phyloP scores from a whole-genome alignment of 345 rosid species.

The Alliaria petiolata region DNA sequence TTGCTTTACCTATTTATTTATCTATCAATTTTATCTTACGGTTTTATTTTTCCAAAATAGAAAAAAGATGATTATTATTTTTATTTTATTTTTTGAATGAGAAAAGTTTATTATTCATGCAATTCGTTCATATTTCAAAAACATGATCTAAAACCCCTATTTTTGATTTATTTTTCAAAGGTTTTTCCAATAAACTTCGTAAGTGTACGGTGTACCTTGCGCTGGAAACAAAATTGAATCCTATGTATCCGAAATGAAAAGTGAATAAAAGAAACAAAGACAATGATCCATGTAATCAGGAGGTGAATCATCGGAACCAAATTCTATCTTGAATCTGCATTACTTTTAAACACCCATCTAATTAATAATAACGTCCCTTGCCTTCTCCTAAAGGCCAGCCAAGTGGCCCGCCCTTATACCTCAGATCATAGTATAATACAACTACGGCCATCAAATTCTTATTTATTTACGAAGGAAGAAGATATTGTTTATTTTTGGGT shows the following conservation, averaged over 20 bases:
- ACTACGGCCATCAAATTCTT: neutral
- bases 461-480: neutral
- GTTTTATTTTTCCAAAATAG: neutral
- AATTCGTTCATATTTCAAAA: neutral
- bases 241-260: neutral
- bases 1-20: neutral
- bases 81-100: too few species aligned
- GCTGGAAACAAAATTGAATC: neutral
- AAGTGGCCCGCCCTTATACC: slow-evolving; percentile 18
- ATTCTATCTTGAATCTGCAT: neutral
- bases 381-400: slow-evolving; percentile 29
- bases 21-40: neutral
- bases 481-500: neutral
- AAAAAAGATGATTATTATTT: neutral
- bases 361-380: neutral
- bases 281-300: slow-evolving; percentile 12
- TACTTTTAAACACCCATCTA: neutral
- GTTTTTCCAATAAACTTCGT: too few species aligned
- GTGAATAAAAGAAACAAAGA: neutral
- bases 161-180: too few species aligned
- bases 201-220: too few species aligned
- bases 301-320: neutral
- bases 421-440: slow-evolving; percentile 5
- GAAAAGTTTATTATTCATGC: neutral
- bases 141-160: too few species aligned